Evolutionary conservation across 495 filamentous ascomycete genomes (phyloP).

Genomic region (Sordaria brevicollis): DNA sequence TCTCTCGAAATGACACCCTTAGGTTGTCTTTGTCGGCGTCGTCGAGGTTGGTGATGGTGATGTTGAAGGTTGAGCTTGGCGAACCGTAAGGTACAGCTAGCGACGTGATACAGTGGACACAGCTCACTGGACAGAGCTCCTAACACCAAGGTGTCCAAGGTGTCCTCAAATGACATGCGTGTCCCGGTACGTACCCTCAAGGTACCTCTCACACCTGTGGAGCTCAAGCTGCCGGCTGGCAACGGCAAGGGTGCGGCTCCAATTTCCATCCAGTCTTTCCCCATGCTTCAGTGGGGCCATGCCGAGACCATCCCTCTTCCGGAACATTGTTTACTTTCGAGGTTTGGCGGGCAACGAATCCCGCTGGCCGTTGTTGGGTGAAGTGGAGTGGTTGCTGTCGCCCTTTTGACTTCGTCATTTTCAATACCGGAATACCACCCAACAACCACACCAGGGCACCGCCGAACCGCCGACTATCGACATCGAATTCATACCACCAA

Average conservation of each 20-base stretch:
- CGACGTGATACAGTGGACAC: not conserved
- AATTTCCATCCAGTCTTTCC: not conserved
- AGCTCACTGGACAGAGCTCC: not conserved
- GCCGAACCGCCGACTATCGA: not conserved
- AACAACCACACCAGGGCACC: not conserved
- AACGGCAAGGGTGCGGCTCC: not conserved
- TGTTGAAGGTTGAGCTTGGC: not conserved
- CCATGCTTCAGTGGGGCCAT: not conserved
- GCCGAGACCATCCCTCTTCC: constrained; percentile 10
- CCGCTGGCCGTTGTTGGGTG: not conserved
- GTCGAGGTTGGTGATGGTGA: constrained; percentile 3
- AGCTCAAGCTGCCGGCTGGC: not conserved
- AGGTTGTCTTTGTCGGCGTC: constrained; percentile 5
- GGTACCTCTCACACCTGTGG: not conserved
- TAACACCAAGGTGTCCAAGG: constrained; percentile 4
- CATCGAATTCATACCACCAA: not conserved
- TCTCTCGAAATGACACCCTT: not conserved
- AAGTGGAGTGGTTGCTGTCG: not conserved
- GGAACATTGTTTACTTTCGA: constrained; percentile 26
- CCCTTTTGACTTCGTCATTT: not conserved
- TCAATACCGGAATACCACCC: not conserved
- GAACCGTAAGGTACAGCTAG: not conserved
- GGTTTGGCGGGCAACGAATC: not conserved
- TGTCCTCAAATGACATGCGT: constrained; percentile 13
- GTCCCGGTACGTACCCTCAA: not conserved